phyloP scores from a whole-genome alignment of 2,329 filamentous ascomycete species.

The Fusarium dimerum region DNA sequence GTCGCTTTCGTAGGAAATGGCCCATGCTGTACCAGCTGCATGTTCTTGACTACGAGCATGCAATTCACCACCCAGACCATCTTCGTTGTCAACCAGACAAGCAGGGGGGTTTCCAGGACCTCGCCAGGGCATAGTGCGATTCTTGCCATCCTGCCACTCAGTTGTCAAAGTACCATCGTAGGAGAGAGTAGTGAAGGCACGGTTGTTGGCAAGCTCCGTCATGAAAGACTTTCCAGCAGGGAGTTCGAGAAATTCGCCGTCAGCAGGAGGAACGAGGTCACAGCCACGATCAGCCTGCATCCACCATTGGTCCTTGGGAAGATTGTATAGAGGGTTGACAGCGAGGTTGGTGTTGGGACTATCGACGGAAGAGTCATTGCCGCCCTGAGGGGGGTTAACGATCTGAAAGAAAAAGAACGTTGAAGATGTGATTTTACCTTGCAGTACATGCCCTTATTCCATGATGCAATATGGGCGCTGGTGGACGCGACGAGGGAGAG shows the following conservation, averaged over 20 bases:
- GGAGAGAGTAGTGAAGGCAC: constrained; percentile 48
- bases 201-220: constrained; percentile 52
- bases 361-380: constrained; percentile 34
- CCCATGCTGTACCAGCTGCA: constrained; percentile 49
- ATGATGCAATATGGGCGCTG: constrained; percentile 29
- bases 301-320: constrained; percentile 50
- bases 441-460: constrained; percentile 32
- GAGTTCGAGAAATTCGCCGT: constrained; percentile 41
- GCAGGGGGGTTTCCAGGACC: constrained; percentile 31
- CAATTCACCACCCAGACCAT: constrained; percentile 46
- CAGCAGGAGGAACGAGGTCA: constrained; percentile 37
- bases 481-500: constrained; percentile 21
- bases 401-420: not conserved
- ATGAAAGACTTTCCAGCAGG: constrained; percentile 50
- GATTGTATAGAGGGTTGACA: constrained; percentile 48
- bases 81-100: constrained; percentile 29
- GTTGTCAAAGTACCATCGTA: constrained; percentile 39
- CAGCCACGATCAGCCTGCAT: constrained; percentile 52
- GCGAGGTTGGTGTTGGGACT: constrained; percentile 45
- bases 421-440: constrained; percentile 13
- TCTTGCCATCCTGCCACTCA: constrained; percentile 49
- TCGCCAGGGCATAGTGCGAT: constrained; percentile 48
- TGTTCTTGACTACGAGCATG: constrained; percentile 46
- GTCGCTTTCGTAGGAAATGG: constrained; percentile 52
- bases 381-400: constrained; percentile 18